Evolutionary conservation across 2,329 filamentous ascomycete genomes (phyloP).

Genomic region (Didymella sp.): DNA sequence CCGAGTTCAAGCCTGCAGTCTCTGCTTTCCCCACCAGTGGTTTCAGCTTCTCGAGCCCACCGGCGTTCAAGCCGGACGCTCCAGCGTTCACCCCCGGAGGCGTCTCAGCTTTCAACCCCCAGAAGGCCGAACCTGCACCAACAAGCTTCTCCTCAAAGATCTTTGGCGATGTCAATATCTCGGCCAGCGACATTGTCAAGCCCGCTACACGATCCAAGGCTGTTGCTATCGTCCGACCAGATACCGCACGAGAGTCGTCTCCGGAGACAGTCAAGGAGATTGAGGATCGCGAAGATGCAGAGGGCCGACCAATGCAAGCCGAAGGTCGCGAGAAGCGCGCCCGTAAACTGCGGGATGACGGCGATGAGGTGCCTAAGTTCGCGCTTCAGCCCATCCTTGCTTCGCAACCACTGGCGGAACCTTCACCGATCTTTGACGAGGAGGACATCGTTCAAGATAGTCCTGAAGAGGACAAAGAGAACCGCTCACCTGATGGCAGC

Average conservation of each 20-base stretch:
- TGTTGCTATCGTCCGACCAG: slow-evolving; percentile 77
- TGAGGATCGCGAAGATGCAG: slow-evolving; percentile 60
- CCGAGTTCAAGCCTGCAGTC: slow-evolving; percentile 24
- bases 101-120: slow-evolving; percentile 33
- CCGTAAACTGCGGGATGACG: slow-evolving; percentile 68
- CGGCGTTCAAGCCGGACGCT: slow-evolving; percentile 65
- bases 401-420: slow-evolving; percentile 43
- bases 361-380: slow-evolving; percentile 77
- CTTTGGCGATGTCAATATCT: slow-evolving; percentile 58
- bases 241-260: slow-evolving; percentile 52
- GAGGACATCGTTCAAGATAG: slow-evolving; percentile 31
- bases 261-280: slow-evolving; percentile 49
- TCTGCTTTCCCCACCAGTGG: slow-evolving; percentile 28
- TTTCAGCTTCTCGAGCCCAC: slow-evolving; percentile 36
- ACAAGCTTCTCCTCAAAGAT: slow-evolving; percentile 45
- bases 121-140: slow-evolving; percentile 31
- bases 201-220: slow-evolving; percentile 79
- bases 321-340: slow-evolving; percentile 78
- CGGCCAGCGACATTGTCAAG: slow-evolving; percentile 67
- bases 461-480: slow-evolving; percentile 48
- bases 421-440: slow-evolving; percentile 34
- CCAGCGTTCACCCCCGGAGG: slow-evolving; percentile 67
- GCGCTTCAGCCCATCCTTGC: slow-evolving; percentile 58
- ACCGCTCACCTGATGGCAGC: slow-evolving; percentile 40
- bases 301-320: slow-evolving; percentile 68